phyloP scores from a whole-genome alignment of 2,329 filamentous ascomycete genomes.

The Emydomyces testavorans region DNA sequence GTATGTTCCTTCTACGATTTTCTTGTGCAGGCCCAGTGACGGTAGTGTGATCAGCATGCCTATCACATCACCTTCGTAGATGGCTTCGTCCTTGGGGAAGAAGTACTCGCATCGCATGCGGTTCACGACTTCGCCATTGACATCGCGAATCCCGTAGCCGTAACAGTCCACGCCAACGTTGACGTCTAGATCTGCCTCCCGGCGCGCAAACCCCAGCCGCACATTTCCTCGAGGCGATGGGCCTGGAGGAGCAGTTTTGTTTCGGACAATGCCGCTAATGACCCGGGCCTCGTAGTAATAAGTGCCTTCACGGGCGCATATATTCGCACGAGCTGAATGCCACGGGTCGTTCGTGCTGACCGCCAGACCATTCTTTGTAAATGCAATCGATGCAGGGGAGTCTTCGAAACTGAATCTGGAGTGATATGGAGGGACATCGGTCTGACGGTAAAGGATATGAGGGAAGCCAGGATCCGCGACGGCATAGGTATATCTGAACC shows the following conservation, averaged over 20 bases:
- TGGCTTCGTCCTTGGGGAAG: conserved; percentile 64
- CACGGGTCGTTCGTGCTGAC: conserved; percentile 89
- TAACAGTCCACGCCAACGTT: conserved; percentile 83
- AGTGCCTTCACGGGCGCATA: conserved; percentile 75
- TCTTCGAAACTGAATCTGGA: conserved; percentile 89
- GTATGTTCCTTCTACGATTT: conserved; percentile 75
- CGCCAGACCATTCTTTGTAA: conserved; percentile 61
- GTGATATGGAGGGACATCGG: conserved; percentile 71
- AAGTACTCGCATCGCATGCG: conserved; percentile 90
- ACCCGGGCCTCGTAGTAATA: conserved; percentile 94
- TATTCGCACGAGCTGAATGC: conserved; percentile 80
- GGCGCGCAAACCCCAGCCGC: conserved; percentile 39
- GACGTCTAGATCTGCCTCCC: conserved; percentile 38
- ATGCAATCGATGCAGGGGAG: conserved; percentile 70
- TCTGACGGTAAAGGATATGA: conserved; percentile 81
- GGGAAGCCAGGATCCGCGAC: conserved; percentile 82
- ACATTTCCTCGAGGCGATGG: conserved; percentile 33
- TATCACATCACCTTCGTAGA: conserved; percentile 84
- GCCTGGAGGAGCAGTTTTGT: conserved; percentile 18
- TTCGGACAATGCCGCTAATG: conserved; percentile 49
- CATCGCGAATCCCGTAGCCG: conserved; percentile 85
- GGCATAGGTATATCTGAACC: conserved; percentile 80
- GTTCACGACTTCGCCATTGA: conserved; percentile 81
- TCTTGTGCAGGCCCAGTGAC: conserved; percentile 71
- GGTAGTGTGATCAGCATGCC: conserved; percentile 87